A percentile compares a stretch with the other conserved stretches of the same genome.
These are phyloP conservation scores for Fusarium xyrophilum DNA, from an alignment of 2,329 filamentous ascomycete genomes.

Conservation along the genomic window DNA sequence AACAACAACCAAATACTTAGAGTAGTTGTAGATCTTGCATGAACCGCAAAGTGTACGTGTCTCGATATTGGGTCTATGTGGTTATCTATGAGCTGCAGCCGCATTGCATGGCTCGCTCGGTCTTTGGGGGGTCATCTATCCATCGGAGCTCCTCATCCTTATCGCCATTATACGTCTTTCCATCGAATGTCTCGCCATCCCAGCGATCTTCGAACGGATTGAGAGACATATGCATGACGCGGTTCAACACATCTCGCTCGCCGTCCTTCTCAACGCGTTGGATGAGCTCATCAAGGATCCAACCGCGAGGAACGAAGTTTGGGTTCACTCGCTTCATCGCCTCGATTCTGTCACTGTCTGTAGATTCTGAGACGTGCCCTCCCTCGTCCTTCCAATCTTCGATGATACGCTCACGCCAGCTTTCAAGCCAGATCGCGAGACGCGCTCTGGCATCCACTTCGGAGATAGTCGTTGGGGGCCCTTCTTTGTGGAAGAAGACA, in stretches of 20 bases:
- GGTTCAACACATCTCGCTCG: constrained; percentile 78
- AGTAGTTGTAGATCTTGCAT: constrained; percentile 17
- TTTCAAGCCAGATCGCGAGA: constrained; percentile 80
- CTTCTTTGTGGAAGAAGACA: constrained; percentile 82
- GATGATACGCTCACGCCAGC: constrained; percentile 73
- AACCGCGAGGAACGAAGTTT: constrained; percentile 88
- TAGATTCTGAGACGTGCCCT: constrained; percentile 45
- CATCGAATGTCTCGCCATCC: constrained; percentile 59
- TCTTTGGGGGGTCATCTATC: constrained; percentile 82
- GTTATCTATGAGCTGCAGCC: constrained; percentile 81
- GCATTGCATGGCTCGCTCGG: constrained; percentile 85
- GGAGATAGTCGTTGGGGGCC: constrained; percentile 62
- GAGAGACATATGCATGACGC: constrained; percentile 82
- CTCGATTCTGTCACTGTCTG: constrained; percentile 67
- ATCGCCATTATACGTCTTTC: constrained; percentile 63
- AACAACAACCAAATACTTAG: constrained; percentile 21
- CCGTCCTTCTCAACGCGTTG: constrained; percentile 83
- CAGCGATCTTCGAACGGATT: constrained; percentile 85
- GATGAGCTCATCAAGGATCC: constrained; percentile 94
- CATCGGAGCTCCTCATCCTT: constrained; percentile 80
- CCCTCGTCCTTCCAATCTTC: constrained; percentile 75
- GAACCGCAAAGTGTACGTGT: background rate
- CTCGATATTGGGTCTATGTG: background rate
- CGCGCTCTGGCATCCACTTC: constrained; percentile 70
- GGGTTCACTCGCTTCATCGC: constrained; percentile 90